phyloP scores from a whole-genome alignment of 2,329 filamentous ascomycete genomes.

The Teratosphaeria pseudoeucalypti region DNA sequence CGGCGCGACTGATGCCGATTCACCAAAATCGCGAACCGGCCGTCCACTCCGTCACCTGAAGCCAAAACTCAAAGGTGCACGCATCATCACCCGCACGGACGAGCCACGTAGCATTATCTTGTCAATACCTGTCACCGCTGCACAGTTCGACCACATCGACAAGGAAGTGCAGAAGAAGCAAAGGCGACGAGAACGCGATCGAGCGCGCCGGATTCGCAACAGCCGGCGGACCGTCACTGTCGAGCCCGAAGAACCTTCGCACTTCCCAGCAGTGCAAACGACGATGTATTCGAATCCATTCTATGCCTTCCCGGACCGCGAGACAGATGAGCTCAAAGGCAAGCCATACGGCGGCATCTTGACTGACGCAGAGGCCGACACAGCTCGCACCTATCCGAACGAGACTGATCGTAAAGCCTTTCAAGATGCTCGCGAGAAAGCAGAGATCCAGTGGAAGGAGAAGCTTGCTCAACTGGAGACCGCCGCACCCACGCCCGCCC shows the following conservation, averaged over 20 bases:
- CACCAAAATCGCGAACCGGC: conserved; percentile 23
- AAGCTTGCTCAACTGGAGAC: conserved; percentile 53
- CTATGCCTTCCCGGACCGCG: conserved; percentile 80
- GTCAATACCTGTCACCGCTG: conserved; percentile 28
- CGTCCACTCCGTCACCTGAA: conserved; percentile 50
- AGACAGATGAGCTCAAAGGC: conserved; percentile 76
- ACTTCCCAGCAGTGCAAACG: conserved; percentile 51
- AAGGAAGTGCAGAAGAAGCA: conserved; percentile 43
- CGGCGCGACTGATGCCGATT: conserved; percentile 14
- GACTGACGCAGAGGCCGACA: conserved; percentile 80
- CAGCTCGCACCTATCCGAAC: conserved; percentile 73
- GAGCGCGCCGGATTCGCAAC: conserved; percentile 28
- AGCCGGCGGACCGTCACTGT: conserved; percentile 30
- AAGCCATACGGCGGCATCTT: conserved; percentile 95
- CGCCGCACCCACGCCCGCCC: conserved; percentile 46
- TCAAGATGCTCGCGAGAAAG: conserved; percentile 78
- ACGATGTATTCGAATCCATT: conserved; percentile 65
- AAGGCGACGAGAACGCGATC: conserved; percentile 36
- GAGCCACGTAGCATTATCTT: conserved; percentile 43
- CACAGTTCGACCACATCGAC: conserved; percentile 26
- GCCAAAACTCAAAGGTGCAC: conserved; percentile 26
- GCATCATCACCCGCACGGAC: conserved; percentile 21
- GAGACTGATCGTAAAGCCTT: conserved; percentile 75
- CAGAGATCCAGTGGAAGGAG: conserved; percentile 82
- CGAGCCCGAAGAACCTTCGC: conserved; percentile 32